Percentiles rank a stretch among this genome's conserved stretches.
These are phyloP conservation scores for Diaporthe amygdali DNA, from an alignment of 2,329 filamentous ascomycete species.

Conservation along the genomic window DNA sequence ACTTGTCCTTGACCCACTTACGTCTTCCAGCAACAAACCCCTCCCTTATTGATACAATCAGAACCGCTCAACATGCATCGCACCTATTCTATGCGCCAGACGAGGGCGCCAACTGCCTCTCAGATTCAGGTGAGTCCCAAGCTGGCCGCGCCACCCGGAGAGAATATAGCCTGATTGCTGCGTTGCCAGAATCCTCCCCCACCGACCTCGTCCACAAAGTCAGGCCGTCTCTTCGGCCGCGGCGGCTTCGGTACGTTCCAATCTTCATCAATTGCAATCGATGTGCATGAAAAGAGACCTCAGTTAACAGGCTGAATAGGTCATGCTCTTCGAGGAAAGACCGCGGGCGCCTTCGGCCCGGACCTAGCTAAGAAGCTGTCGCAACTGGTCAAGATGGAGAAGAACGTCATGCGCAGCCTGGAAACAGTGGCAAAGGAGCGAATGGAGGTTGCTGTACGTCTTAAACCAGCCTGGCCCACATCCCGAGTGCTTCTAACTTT, in stretches of 20 bases:
- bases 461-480: too few species aligned
- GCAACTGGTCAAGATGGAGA: constrained; percentile 99
- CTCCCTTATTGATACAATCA: neutral
- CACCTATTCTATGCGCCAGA: constrained; percentile 98
- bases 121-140: constrained; percentile 61
- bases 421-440: constrained; percentile 93
- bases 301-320: constrained; percentile 44
- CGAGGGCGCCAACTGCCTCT: constrained; percentile 93
- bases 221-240: constrained; percentile 85
- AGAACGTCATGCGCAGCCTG: constrained; percentile 99
- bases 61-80: constrained; percentile 77
- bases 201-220: constrained; percentile 89
- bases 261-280: neutral
- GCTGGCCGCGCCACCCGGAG: too few species aligned
- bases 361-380: constrained; percentile 98
- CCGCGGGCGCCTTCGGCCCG: constrained; percentile 77
- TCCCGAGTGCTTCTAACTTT: constrained; percentile 5
- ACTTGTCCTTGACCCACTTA: neutral
- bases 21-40: neutral
- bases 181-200: constrained; percentile 82
- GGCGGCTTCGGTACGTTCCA: constrained; percentile 78
- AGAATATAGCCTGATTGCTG: constrained; percentile 1
- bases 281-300: neutral
- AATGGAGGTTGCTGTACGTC: constrained; percentile 94
- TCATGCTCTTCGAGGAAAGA: constrained; percentile 74